Base-by-base conservation (phyloP, 495 filamentous ascomycete species). In the Schizothecium vesticola region DNA sequence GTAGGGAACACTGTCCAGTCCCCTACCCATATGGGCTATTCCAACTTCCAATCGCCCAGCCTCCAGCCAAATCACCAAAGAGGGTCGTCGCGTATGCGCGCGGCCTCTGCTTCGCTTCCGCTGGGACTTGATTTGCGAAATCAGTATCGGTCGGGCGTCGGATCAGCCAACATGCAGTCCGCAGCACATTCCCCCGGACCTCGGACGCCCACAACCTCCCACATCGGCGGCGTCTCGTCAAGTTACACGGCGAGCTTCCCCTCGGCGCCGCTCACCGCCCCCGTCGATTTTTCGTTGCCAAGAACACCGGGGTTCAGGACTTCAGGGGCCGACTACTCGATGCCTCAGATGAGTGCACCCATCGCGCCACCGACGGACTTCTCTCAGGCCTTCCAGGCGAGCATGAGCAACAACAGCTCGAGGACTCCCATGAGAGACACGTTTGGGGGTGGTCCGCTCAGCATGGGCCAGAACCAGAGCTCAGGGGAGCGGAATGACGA, bases 301-400 rank as follows among this genome's bases (percentile, higher is more conserved):
- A 75, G 83, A 28, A 82, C 84, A 22, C 76, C 81, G 11, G 77
- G 77, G 22, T 79, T 77, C 64, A 72, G 79, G 66, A 75, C 71
- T 10, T 72, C 77, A n/a, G 74, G 78, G 21, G 76, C 74, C 13
- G 83, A 86, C 65, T 86, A 85, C 73, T 81, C 81, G 13, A 85
- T 86, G 72, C 82, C 84, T 5, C 84, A 86, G 71, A 79, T 86
- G 78, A 84, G 82, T 72, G 84, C 84, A 3, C 84, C 84, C 16
- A 86, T 86, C 72, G 81, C 81, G 7, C 81, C 83, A 33, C 79
- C 83, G 1, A 80, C 80, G 63, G 84, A 86, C 57, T 86, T 86
- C 66, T 80, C 78, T 11, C 80, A 82, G 72, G 81, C 80, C n/a
- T 76, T 83, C 63, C 81, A 83, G 31, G 75, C 80, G n/a, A 80